Evolutionary conservation across 352 stramenopile genomes (phyloP).

Genomic region (Aphanomyces invadans): DNA sequence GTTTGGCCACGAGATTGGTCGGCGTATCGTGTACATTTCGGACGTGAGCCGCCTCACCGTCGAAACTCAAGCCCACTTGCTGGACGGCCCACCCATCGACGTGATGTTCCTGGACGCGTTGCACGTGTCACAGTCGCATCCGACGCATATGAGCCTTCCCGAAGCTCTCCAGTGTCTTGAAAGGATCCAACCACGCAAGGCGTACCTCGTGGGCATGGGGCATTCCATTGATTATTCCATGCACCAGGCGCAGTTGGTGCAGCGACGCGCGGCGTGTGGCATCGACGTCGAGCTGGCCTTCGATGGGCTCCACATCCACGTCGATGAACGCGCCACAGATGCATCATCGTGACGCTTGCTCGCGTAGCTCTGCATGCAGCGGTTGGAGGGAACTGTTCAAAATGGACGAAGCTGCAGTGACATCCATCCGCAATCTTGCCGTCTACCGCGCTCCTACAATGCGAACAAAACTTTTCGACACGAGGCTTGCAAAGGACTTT

Average conservation of each 20-base stretch:
- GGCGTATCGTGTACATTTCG: conserved; percentile 81
- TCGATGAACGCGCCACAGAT: no score
- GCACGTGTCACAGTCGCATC: conserved; percentile 64
- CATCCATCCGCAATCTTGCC: no score
- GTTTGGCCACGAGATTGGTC: conserved; percentile 58
- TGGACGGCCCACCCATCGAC: conserved; percentile 48
- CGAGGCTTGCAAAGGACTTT: no score
- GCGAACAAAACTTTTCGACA: no score
- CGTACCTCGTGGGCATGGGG: conserved; percentile 78
- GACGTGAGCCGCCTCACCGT: conserved; percentile 74
- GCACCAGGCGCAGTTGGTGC: conserved; percentile 37
- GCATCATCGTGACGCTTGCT: no score
- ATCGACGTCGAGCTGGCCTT: conserved; percentile 76
- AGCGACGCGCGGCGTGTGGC: conserved; percentile 45
- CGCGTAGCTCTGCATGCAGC: no score
- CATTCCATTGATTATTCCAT: conserved; percentile 74
- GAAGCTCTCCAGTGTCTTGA: conserved; percentile 59
- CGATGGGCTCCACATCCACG: conserved; percentile 60
- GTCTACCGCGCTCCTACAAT: no score
- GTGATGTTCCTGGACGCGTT: conserved; percentile 78
- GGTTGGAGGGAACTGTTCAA: no score
- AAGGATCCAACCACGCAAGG: conserved; percentile 54
- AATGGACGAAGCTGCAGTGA: no score
- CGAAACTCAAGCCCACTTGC: conserved; percentile 45
- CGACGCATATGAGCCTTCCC: conserved; percentile 78